Base-by-base conservation (phyloP, 1,284 basidiomycete species). In the Ceratobasidium sp. region DNA sequence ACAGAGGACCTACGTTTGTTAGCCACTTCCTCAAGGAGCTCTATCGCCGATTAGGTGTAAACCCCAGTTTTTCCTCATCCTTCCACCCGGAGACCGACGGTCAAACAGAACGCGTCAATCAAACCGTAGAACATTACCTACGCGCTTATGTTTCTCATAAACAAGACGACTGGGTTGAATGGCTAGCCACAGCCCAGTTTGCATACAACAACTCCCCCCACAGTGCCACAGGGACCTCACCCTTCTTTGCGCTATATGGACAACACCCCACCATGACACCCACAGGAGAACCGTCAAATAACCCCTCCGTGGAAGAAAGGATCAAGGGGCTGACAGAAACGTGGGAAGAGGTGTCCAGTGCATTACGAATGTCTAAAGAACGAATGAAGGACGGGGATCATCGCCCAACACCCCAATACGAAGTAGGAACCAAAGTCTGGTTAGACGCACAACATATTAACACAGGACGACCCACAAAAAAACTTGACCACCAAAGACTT, bases 201-300 rank as follows among this genome's bases (percentile, higher is more conserved):
- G 49, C 81, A 5, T 80, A 75, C 70, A 81, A 82, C 51, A 82
- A 80, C 56, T 23, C 58, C 6, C 10, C 66, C n/a, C 69, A 61
- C 5, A 39, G 75, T 3, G 79, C 79, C 0, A 81, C 76, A 13
- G 42, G 77, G 2, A 71, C 68, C 18, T 83, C 87, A 1, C 88
- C 88, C 0, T 89, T 89, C 84, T 86, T 83, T 55, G 85, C 86
- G 51, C 85, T 86, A 69, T 80, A 83, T 20, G 87, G 84, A 18
- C 87, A 83, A 68, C 80, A 85, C 69, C 86, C 86, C n/a, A 44
- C 23, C 13, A 46, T 69, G 12, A 18, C 18, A n/a, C 12, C n/a
- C 13, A 20, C 20, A n/a, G 18, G 46, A 46, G 46, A 46, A 46
- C 39, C 44, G 13, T 15, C 28, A 66, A 18, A 28, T 12, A 9